Base-by-base conservation (phyloP, 306 rosid genomes). In the Rubus parviflorus region DNA sequence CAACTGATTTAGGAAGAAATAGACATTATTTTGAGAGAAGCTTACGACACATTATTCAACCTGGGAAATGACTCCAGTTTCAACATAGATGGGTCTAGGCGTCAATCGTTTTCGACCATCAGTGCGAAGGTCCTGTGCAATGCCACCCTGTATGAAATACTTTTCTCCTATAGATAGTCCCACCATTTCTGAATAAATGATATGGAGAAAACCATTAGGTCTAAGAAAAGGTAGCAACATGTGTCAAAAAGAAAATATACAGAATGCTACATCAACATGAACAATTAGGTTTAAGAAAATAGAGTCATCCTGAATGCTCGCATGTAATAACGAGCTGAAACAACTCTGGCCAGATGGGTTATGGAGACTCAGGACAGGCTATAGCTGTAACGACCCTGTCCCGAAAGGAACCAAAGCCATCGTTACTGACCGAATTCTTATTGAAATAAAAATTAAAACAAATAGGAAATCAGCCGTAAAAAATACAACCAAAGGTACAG, bases 41-140 rank as follows among this genome's bases (percentile, higher is more conserved):
- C 35, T 30, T 30, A 30, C 2, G 35, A 30, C 35, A 30, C 35
- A 30, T 30, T 3, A 20, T 63, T 41, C 1, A 37, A 74, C 97
- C 93, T 94, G 93, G 14, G 94, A 84, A 77, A 94, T 94, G 45
- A 92, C 86, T 75, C 88, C 97, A 4, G 95, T 94, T 89, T 92
- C 94, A 42, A 94, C 86, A 72, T 37, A 68, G 74, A 90, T 85
- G 20, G 97, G 93, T 12, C 97, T 87, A 78, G 78, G 82, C 19
- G 91, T 79, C 74, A 92, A 74, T 81, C 98, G 87, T 79, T 85
- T 90, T 75, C 97, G 84, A 71, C 98, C 98, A 84, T 94, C 97
- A 79, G 86, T 80, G 38, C 97, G 97, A 79, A 94, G 87, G 82
- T 94, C 98, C 66, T 92, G 96, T 70, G 93, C 94, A 52, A 92